Base-by-base conservation (phyloP, 179 eudicot species). In the Monotropa hypopitys region DNA sequence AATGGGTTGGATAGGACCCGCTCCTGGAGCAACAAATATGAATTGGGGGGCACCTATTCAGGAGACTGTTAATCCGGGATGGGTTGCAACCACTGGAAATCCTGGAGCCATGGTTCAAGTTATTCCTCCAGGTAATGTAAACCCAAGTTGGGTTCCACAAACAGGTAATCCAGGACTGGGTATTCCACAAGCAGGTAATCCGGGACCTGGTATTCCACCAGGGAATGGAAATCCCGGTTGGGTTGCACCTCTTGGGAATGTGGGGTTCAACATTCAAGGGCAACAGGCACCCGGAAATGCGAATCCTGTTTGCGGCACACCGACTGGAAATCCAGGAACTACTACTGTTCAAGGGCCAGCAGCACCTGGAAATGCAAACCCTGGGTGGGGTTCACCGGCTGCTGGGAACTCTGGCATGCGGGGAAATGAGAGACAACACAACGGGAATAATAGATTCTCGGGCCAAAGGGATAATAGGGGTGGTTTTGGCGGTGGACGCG, bases 391-490 rank as follows among this genome's bases (percentile, higher is more conserved):
- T 35, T 66, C 85, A 47, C 87, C 86, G 33, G 75, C 67, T 61
- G 38, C 84, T 12, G 90, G 86, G 18, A 89, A 83, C 71, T 79
- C 86, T 1, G 86, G 85, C 43, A 61, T 74, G 3, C 75, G 88
- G 90, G 87, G 85, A 59, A 82, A 85, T 63, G 90, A 87, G 30
- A 87, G 86, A 56, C 83, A 85, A 63, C 87, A 75, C 5, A 72
- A 42, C 65, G 85, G 92, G 26, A 84, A 87, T 15, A 84, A 81
- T 77, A 82, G 78, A 18, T 83, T 77, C 47, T 76, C 83, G 0
- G 84, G 87, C 21, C 79, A 74, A 70, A 78, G 88, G 85, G 79
- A 80, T 35, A 72, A 80, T 35, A 72, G 81, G 65, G 74, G 80
- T 59, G 80, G 78, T 30, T 76, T 18, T 67, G 77, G 82, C 12